These are phyloP conservation scores for Boletus rex-veris DNA, from an alignment of 768 basidiomycete genomes.

Conservation along the genomic window DNA sequence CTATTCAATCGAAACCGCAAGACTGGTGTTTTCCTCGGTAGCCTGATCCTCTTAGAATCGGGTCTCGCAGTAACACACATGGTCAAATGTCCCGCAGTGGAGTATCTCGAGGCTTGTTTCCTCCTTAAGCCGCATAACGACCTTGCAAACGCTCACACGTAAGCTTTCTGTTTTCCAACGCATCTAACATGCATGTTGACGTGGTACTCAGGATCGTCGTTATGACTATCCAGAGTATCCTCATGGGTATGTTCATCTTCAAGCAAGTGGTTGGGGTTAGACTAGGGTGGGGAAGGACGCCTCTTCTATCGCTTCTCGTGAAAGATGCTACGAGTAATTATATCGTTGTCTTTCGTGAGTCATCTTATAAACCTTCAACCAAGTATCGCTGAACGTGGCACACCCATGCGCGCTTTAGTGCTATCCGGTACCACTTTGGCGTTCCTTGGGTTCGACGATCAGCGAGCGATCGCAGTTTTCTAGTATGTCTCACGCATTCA, in stretches of 20 bases:
- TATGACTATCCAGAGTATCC: slow-evolving; percentile 34
- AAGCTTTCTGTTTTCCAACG: slow-evolving; percentile 16
- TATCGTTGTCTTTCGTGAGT: slow-evolving; percentile 38
- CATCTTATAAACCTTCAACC: background rate
- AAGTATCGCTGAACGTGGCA: background rate
- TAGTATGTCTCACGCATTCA: slow-evolving; percentile 1
- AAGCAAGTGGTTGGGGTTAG: slow-evolving; percentile 36
- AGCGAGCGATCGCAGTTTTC: background rate
- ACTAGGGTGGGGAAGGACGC: slow-evolving; percentile 40
- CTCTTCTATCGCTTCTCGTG: slow-evolving; percentile 38
- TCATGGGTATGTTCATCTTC: slow-evolving; percentile 37
- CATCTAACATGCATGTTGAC: background rate
- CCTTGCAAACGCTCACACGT: background rate
- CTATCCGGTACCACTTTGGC: background rate
- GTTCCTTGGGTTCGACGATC: background rate
- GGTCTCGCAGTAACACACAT: slow-evolving; percentile 16
- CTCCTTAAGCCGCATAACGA: slow-evolving; percentile 13
- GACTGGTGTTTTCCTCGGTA: slow-evolving; percentile 21
- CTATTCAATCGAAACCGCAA: slow-evolving; percentile 35
- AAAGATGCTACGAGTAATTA: slow-evolving; percentile 48
- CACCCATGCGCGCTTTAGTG: background rate
- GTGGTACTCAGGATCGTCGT: slow-evolving; percentile 6
- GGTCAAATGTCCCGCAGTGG: slow-evolving; percentile 1
- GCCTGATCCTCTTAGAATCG: slow-evolving; percentile 19
- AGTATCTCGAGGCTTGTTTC: slow-evolving; percentile 21